Conservation (phyloP, 768 basidiomycete genomes). For the Xanthoconium purpureum region DNA sequence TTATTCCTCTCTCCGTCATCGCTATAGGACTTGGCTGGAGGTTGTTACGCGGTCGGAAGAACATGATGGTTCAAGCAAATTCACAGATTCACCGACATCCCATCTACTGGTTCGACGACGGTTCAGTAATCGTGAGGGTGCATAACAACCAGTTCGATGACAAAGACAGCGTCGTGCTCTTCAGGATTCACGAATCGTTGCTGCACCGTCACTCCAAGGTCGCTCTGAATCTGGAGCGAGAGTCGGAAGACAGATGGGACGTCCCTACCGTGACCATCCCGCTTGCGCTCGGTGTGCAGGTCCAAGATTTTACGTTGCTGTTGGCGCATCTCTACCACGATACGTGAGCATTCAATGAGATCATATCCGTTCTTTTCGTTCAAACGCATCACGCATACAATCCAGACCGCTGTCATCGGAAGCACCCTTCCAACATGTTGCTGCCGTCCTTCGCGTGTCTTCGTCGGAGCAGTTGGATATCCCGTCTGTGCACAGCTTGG, state of each 20-base stretch:
- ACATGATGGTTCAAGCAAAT: background rate
- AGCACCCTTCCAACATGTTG: conserved; percentile 45
- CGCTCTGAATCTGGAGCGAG: conserved; percentile 5
- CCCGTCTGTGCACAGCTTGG: conserved; percentile 47
- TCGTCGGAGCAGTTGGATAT: conserved; percentile 56
- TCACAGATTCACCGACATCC: conserved; percentile 36
- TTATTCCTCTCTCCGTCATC: conserved; percentile 7
- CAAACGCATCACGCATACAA: background rate
- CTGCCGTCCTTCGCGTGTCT: conserved; percentile 55
- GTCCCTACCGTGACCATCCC: conserved; percentile 34
- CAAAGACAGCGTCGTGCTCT: conserved; percentile 31
- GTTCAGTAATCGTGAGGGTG: conserved; percentile 49
- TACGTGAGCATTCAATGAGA: conserved; percentile 42
- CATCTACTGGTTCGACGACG: conserved; percentile 66
- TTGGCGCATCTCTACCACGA: conserved; percentile 69
- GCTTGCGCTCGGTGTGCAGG: conserved; percentile 35
- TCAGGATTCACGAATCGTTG: conserved; percentile 56
- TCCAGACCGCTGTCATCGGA: conserved; percentile 47
- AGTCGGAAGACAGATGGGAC: background rate
- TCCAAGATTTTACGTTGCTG: conserved; percentile 52
- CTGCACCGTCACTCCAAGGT: conserved; percentile 48
- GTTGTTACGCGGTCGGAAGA: background rate
- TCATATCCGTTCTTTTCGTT: background rate
- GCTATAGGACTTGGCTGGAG: conserved; percentile 6
- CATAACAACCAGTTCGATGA: conserved; percentile 26